Base-by-base conservation (phyloP, 2,329 filamentous ascomycete species). In the Microdochium paspali region DNA sequence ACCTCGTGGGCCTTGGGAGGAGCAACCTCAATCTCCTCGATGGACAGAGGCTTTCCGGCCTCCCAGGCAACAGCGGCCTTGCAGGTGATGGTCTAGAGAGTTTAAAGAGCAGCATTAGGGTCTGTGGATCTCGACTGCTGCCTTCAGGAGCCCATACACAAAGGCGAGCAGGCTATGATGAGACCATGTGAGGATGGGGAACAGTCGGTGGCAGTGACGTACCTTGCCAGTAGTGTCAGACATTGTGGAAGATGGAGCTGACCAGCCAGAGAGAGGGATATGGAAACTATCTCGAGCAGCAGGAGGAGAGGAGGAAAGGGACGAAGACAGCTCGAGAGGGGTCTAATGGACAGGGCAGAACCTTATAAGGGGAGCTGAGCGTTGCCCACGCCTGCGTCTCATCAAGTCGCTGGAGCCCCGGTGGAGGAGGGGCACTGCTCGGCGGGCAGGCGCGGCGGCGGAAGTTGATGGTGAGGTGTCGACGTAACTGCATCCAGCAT, bases 31-130 rank as follows among this genome's bases (percentile, higher is more conserved):
- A 98, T 77, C 58, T 95, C 88, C 72, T 98, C 93, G 57, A 97
- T 79, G 60, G 76, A 82, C 55, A 98, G 80, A 57, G 88, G 84
- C 73, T 95, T 87, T 65, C 87, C 90, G 44, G 93, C 90, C 70
- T 90, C 91, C 93, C 93, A 98, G 66, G 93, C 93, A 54, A 98
- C 86, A 61, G 93, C 93, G 57, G 93, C 93, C 85, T 93, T 91
- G 81, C 90, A 96, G 61, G 84, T 94, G 66, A 95, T 95, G 60
- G 87, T 89, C 89, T 96, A n/a, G 60, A 30, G 44, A 18, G 32
- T 28, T 13, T 6, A 21, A 40, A 21, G 35, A 18, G 4, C 35
- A 40, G 15, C n/a, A 20, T 40, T 18, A 40, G 35, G n/a, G 10
- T 40, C 12, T 40, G 10, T 7, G 3, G 6, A 18, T 9, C n/a